A percentile compares a stretch with the other conserved stretches of the same genome.
Conservation (phyloP, 192 early-diverging fungal genomes). For the Helicostylum pulchrum region DNA sequence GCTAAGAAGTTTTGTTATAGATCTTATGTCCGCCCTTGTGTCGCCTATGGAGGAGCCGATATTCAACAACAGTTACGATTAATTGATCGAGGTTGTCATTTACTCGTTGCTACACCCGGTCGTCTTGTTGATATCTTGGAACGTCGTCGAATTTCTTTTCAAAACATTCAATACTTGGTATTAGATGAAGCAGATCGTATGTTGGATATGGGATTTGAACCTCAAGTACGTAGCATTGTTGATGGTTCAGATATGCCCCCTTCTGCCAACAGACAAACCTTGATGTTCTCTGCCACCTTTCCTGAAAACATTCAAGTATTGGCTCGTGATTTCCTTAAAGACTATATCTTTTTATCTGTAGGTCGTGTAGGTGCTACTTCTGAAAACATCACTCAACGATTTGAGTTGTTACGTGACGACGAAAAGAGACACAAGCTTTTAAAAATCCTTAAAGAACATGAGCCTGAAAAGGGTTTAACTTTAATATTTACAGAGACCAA, state of each 20-base stretch:
- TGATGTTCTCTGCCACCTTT: slow-evolving; percentile 99
- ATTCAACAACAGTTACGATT: slow-evolving; percentile 77
- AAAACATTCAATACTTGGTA: slow-evolving; percentile 91
- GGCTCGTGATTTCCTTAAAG: slow-evolving; percentile 87
- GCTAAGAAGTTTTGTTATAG: slow-evolving; percentile 81
- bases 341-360: slow-evolving; percentile 94
- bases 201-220: slow-evolving; percentile 99
- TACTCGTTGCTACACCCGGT: slow-evolving; percentile 96
- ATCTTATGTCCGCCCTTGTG: slow-evolving; percentile 90
- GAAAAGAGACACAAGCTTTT: slow-evolving; percentile 79
- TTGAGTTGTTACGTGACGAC: slow-evolving; percentile 64
- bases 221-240: slow-evolving; percentile 96
- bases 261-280: slow-evolving; percentile 82
- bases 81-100: slow-evolving; percentile 81
- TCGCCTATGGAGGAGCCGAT: slow-evolving; percentile 87
- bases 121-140: slow-evolving; percentile 96
- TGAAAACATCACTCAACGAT: slow-evolving; percentile 84
- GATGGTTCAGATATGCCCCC: slow-evolving; percentile 83
- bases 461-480: slow-evolving; percentile 73
- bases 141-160: slow-evolving; percentile 81
- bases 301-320: slow-evolving; percentile 92
- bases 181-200: slow-evolving; percentile 98
- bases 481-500: slow-evolving; percentile 95
- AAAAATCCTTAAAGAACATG: slow-evolving; percentile 72
- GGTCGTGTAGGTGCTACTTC: slow-evolving; percentile 86